Evolutionary conservation across 208 protist species (phyloP).

Genomic region (Entamoeba dispar): DNA sequence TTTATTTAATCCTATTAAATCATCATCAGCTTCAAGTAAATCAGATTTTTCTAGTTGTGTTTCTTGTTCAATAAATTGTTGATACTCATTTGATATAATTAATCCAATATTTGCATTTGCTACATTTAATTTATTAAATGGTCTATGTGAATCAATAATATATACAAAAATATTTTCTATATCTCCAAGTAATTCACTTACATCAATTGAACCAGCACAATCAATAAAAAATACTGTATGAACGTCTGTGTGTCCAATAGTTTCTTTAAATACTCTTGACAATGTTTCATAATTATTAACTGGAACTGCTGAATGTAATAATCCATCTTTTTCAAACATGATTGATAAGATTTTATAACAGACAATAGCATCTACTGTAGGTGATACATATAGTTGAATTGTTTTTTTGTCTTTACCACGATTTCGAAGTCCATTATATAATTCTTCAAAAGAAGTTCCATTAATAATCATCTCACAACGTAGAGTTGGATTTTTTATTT

Average conservation of each 20-base stretch:
- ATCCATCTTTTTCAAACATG: not conserved
- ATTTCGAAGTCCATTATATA: not conserved
- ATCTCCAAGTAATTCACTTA: not conserved
- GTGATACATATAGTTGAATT: not conserved
- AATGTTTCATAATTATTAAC: not conserved
- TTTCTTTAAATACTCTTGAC: not conserved
- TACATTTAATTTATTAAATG: not conserved
- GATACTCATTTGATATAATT: not conserved
- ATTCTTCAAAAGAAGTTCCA: not conserved
- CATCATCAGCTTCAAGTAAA: not conserved
- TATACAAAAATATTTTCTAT: not conserved
- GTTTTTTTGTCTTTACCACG: not conserved
- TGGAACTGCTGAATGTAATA: not conserved
- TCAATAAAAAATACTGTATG: not conserved
- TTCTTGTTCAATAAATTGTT: not conserved
- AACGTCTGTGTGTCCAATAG: not conserved
- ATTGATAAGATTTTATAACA: not conserved
- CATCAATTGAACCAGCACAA: not conserved
- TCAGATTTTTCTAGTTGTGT: not conserved
- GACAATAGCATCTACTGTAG: not conserved
- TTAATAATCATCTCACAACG: not conserved
- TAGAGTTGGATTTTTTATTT: no score
- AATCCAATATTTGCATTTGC: not conserved
- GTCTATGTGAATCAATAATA: not conserved
- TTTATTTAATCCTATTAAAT: not conserved